Base-by-base conservation (phyloP, 225 moss, liverwort and hornwort species). In the Bryoerythrophyllum caledonicum region DNA sequence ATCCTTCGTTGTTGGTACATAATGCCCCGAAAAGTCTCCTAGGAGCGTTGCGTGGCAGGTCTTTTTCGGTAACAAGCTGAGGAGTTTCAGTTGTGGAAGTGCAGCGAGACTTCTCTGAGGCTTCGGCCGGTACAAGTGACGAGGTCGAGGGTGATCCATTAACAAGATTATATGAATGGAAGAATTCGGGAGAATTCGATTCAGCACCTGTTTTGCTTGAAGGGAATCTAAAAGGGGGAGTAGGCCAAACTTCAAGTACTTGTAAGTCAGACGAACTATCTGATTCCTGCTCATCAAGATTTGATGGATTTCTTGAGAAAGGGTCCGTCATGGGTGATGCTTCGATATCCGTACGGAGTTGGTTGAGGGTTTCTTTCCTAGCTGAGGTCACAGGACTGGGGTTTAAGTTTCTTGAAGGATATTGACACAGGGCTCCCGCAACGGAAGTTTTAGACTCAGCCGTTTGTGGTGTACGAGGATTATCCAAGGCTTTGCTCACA, bases 361-460 rank as follows among this genome's bases (percentile, higher is more conserved):
- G 61, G 48, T 68, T 63, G 68, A 80, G 40, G 16, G 76, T 65
- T 54, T 32, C 60, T 71, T 46, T 80, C 68, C 80, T 52, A 72
- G 82, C 75, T 69, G 53, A 72, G 64, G 69, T 72, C 35, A 51
- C 64, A 40, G 68, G 40, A 70, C 70, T 84, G 52, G 75, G 56
- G 28, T 72, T 75, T 32, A 68, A 68, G 30, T 43, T 78, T 60
- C 52, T 85, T 60, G 66, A 30, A 78, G 75, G 72, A 82, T 80
- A 80, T 41, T 54, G 72, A 70, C 67, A 69, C 6, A 60, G 65
- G 27, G 63, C 56, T 61, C 75, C 82, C 74, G 54, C 59, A 61
- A 74, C 24, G 55, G 69, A 69, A 68, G 69, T 65, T 40, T 72
- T 9, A 28, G 61, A 67, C 73, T 55, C 73, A 70, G 57, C 60